Percentiles rank a stretch among this genome's conserved stretches.
Conservation (phyloP, 129 eudicot genomes). For the Flaveria bidentis region DNA sequence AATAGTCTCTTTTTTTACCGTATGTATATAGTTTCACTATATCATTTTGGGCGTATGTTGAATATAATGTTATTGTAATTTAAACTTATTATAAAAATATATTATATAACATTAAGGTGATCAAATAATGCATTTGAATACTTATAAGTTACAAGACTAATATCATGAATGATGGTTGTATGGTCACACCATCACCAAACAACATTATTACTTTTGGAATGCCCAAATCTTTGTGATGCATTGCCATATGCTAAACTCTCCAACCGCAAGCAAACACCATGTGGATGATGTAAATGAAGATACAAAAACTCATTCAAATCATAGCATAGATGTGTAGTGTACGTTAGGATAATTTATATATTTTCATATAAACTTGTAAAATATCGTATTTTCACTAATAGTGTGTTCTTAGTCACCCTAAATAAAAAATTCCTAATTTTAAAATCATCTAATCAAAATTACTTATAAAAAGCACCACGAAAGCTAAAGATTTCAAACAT, state of each 20-base stretch:
- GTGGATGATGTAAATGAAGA: constrained; percentile 20
- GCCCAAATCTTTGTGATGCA: constrained; percentile 21
- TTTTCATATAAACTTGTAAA: not conserved
- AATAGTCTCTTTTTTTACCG: too few species aligned
- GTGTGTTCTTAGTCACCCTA: too few species aligned
- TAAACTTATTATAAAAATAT: too few species aligned
- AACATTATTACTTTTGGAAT: constrained; percentile 14
- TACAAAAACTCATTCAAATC: not conserved
- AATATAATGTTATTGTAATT: too few species aligned
- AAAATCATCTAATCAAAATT: too few species aligned
- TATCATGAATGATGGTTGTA: constrained; percentile 20
- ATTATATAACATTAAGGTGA: not conserved
- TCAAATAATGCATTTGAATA: constrained; percentile 1
- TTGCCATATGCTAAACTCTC: constrained; percentile 4
- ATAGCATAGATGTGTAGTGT: not conserved
- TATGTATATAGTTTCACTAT: too few species aligned
- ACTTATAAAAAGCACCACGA: too few species aligned
- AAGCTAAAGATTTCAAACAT: too few species aligned
- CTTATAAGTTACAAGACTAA: not conserved
- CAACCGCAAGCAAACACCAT: constrained; percentile 25
- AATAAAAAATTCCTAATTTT: too few species aligned
- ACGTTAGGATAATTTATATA: too few species aligned
- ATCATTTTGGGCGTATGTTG: too few species aligned
- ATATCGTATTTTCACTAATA: too few species aligned
- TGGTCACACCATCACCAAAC: constrained; percentile 29